Evolutionary conservation across 1,284 basidiomycete genomes (phyloP), one percentile per base, ranked within the genome.

Genomic region (Puccinia horiana): DNA sequence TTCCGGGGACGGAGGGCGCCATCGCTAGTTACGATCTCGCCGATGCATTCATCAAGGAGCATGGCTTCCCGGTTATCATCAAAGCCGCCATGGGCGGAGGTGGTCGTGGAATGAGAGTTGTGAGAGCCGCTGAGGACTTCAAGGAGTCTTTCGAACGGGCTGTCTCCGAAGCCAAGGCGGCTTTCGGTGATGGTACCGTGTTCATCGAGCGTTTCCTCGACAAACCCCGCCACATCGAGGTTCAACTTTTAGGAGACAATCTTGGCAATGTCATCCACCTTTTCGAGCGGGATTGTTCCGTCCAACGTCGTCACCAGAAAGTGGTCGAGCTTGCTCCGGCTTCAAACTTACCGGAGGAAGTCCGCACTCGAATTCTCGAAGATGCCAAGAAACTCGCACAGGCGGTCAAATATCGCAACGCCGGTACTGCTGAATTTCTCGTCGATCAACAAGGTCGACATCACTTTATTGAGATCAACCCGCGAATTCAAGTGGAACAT

Each of bases 251-350:
- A 76, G 96, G 95, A 47, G 96, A 99, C 87, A 91, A 90, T 4
- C 88, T 92, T 83, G 96, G 96, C 79, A 97, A 98, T 90, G 93
- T 93, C 54, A 94, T 99, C 84, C 96, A 98, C 88, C 91, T 99
- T 52, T 98, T 97, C 85, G 96, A 98, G 88, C 94, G 96, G 87
- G 96, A 99, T 88, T 99, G 96, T 88, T 98, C 96, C 40, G 96
- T 99, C 40, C 96, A 99, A 88, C 90, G 96, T 85, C 91, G 96
- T 83, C 96, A 99, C 88, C 96, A 99, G 88, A 98, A 99, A 88
- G 96, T 99, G 84, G 97, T 99, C 84, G 97, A 99, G 88, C 95
- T 98, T 73, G 97, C 97, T 0, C 97, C 97, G 47, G 96, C 97
- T 32, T 94, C 93, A 70, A 94, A 97, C 87, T 91, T 99, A 76